These are phyloP conservation scores for Fusarium sp. DNA, from an alignment of 2,329 filamentous ascomycete genomes.

Conservation along the genomic window DNA sequence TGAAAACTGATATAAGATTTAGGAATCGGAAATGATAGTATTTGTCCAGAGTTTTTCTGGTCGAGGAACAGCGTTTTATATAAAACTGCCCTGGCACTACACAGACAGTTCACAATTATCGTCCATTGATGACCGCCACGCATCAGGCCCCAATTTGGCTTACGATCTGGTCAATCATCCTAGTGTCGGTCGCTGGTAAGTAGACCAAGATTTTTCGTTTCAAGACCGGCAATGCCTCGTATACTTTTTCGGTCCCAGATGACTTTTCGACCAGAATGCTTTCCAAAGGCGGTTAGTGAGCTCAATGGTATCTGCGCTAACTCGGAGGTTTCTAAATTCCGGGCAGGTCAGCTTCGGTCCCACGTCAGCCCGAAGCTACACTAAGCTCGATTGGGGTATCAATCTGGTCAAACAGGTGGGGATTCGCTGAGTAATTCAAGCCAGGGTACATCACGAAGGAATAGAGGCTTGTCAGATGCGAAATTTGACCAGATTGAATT, in stretches of 20 bases:
- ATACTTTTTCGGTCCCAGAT: neutral
- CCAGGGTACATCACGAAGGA: neutral
- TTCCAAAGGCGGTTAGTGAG: neutral
- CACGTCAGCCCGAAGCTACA: neutral
- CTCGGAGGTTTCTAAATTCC: neutral
- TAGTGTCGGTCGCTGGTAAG: too few relatives aligned
- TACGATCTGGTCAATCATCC: neutral
- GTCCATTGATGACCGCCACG: too few relatives aligned
- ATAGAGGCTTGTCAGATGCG: neutral
- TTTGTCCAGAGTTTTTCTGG: too few relatives aligned
- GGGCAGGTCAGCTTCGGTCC: fast-evolving
- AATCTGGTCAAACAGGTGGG: neutral
- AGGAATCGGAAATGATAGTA: too few relatives aligned
- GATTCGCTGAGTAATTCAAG: neutral
- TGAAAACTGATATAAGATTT: fast-evolving
- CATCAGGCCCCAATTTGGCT: neutral
- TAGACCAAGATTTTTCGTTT: too few relatives aligned
- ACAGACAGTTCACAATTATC: too few relatives aligned
- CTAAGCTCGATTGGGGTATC: neutral
- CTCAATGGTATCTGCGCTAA: neutral
- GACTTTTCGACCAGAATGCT: neutral
- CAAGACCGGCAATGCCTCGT: neutral
- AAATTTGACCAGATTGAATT: neutral
- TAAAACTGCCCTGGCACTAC: too few relatives aligned
- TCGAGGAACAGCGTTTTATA: too few relatives aligned